phyloP scores from a whole-genome alignment of 2,329 filamentous ascomycete species.

The Akanthomyces dipterigenus region DNA sequence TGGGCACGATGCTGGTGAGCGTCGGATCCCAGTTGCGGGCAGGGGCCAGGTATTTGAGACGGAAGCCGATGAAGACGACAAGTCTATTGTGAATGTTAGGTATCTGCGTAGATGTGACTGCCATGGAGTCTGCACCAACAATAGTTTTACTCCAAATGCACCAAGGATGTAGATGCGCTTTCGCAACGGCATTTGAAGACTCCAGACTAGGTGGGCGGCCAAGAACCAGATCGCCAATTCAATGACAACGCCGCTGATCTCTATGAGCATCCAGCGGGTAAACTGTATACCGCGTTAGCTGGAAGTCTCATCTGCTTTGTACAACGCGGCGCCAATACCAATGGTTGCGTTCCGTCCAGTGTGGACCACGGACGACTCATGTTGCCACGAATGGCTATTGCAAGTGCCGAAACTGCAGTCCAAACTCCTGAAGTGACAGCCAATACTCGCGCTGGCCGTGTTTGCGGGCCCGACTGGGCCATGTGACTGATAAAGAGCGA shows the following conservation, averaged over 20 bases:
- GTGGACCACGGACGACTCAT: background rate
- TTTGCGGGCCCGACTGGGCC: constrained; percentile 5
- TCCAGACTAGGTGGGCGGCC: constrained; percentile 1
- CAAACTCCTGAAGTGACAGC: background rate
- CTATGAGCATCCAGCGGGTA: constrained; percentile 3
- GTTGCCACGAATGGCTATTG: background rate
- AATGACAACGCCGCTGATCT: background rate
- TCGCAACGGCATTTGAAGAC: constrained; percentile 6
- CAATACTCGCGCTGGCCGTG: background rate
- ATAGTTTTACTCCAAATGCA: constrained; percentile 2
- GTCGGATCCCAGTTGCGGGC: background rate
- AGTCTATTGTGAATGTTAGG: background rate
- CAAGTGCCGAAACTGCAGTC: background rate
- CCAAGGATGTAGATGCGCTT: constrained; percentile 10
- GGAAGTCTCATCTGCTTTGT: too few relatives aligned
- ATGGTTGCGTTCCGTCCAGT: background rate
- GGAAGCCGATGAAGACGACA: background rate
- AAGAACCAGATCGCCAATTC: background rate
- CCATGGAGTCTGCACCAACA: background rate
- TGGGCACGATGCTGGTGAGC: background rate
- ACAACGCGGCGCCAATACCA: background rate
- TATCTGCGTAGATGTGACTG: background rate
- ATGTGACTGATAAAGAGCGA: constrained; percentile 8
- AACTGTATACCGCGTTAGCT: background rate
- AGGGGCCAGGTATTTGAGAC: background rate